A percentile compares a stretch with the other conserved stretches of the same genome.
Evolutionary conservation across 2,329 filamentous ascomycete genomes (phyloP).

Genomic region (Colletotrichum sansevieriae): DNA sequence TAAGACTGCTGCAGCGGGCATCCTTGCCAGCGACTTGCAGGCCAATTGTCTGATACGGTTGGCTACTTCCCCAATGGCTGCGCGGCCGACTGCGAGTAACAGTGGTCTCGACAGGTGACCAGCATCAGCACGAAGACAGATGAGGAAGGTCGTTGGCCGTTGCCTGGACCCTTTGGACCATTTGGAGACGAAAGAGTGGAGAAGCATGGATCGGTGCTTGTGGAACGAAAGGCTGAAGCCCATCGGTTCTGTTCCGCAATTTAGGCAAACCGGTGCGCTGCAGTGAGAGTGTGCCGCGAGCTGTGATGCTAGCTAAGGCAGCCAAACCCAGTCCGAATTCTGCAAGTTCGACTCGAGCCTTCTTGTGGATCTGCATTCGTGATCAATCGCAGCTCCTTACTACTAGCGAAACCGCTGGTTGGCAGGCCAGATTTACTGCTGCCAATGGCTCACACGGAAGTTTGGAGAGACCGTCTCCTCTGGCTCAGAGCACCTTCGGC

Average conservation of each 20-base stretch:
- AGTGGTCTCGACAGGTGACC: neutral
- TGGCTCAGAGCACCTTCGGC: neutral
- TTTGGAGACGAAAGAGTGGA: neutral
- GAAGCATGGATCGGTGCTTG: neutral
- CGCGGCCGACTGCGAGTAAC: neutral
- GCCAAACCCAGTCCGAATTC: no score
- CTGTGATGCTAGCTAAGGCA: neutral
- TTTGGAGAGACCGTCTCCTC: neutral
- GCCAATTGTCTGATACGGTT: neutral
- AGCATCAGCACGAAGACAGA: conserved; percentile 9
- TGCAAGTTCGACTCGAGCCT: neutral
- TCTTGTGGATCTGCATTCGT: neutral
- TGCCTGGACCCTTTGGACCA: neutral
- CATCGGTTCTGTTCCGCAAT: neutral
- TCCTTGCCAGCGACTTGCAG: neutral
- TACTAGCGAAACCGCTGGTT: no score
- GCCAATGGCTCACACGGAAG: no score
- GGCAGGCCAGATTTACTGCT: no score
- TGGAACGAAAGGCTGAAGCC: no score
- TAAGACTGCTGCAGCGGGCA: neutral
- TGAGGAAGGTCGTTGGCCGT: conserved; percentile 23
- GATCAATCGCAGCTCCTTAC: no score
- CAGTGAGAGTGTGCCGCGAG: neutral
- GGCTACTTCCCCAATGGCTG: neutral
- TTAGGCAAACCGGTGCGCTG: neutral